Evolutionary conservation across 331 rosid genomes (phyloP).

Genomic region (Quercus tomentella): DNA sequence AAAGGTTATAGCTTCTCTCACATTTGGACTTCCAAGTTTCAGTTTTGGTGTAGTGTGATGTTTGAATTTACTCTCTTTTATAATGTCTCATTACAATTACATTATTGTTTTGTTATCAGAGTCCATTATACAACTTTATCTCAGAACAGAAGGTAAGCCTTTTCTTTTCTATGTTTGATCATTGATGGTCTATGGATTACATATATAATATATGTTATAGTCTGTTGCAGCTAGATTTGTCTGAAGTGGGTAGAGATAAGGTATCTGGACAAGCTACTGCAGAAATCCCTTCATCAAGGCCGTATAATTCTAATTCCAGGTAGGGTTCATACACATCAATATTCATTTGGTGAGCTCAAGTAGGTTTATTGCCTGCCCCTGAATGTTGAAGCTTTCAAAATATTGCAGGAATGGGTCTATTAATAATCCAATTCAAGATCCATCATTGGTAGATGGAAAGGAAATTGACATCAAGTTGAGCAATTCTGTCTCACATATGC

Average conservation of each 20-base stretch:
- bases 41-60: not conserved
- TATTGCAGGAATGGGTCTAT: slow-evolving; percentile 43
- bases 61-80: not conserved
- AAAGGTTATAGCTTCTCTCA: slow-evolving; percentile 51
- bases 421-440: slow-evolving; percentile 30
- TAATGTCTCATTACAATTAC: slow-evolving; percentile 7
- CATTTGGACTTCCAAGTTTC: slow-evolving; percentile 8
- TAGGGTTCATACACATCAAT: slow-evolving; percentile 26
- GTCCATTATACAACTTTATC: slow-evolving; percentile 86
- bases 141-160: slow-evolving; percentile 69
- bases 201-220: not conserved
- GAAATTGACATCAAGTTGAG: slow-evolving; percentile 36
- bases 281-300: slow-evolving; percentile 36
- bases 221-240: slow-evolving; percentile 69
- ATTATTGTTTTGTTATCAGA: slow-evolving; percentile 40
- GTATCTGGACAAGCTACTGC: slow-evolving; percentile 85
- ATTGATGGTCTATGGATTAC: slow-evolving; percentile 1
- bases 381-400: slow-evolving; percentile 22
- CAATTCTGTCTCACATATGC: slow-evolving; percentile 26
- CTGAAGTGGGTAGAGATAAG: slow-evolving; percentile 69
- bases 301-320: slow-evolving; percentile 38
- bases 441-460: slow-evolving; percentile 27
- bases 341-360: slow-evolving; percentile 2
- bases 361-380: slow-evolving; percentile 4
- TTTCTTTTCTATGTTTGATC: slow-evolving; percentile 8